Evolutionary conservation across 78 protist species (phyloP).

Genomic region (Dictyostelium discoideum): DNA sequence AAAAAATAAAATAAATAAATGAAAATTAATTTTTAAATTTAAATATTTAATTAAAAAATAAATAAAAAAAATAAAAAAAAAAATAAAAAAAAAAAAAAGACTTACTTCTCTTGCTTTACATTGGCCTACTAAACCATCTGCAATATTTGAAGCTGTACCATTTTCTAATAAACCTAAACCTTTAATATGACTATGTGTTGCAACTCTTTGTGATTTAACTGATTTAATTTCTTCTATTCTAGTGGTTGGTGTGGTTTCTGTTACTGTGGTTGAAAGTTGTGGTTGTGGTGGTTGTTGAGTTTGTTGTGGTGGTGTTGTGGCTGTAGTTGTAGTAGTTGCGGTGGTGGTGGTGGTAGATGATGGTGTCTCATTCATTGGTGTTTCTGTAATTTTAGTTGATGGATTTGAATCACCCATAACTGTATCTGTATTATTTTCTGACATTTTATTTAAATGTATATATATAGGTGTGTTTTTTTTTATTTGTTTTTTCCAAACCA

Average conservation of each 20-base stretch:
- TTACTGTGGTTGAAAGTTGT: neutral
- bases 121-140: slow-evolving; percentile 99
- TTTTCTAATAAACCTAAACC: slow-evolving; percentile 98
- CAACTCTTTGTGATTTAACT: slow-evolving; percentile 92
- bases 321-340: neutral
- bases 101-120: slow-evolving; percentile 97
- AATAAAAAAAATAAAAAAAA: too few species aligned
- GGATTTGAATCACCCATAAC: neutral
- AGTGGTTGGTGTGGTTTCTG: neutral
- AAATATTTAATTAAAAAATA: too few species aligned
- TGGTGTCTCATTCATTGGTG: neutral
- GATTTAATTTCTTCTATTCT: slow-evolving; percentile 95
- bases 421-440: neutral
- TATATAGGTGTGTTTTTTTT: neutral
- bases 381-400: neutral
- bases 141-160: slow-evolving; percentile 92
- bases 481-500: neutral
- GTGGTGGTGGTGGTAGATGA: neutral
- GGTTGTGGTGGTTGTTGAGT: neutral
- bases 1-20: too few species aligned
- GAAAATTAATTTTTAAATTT: too few species aligned
- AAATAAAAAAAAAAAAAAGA: too few species aligned
- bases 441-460: neutral
- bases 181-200: slow-evolving; percentile 98
- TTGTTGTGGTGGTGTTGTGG: neutral